Percentiles rank a stretch among this genome's conserved stretches.
These are phyloP conservation scores for Aspergillus latus DNA, from an alignment of 2,329 filamentous ascomycete genomes.

Conservation along the genomic window DNA sequence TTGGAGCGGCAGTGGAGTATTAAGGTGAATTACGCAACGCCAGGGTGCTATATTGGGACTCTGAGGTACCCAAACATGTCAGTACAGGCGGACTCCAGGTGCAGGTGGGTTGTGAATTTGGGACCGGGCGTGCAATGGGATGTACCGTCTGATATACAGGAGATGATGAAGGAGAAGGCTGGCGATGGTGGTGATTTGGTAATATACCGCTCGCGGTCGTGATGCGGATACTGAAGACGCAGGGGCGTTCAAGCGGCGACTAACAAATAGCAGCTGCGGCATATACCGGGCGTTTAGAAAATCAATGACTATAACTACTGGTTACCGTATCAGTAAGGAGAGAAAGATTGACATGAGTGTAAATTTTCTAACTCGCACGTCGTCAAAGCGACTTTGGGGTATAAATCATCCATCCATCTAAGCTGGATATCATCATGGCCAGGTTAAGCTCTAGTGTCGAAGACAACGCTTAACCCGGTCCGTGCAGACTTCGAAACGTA, in stretches of 20 bases:
- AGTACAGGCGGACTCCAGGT: background rate
- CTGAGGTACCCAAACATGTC: background rate
- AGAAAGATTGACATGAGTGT: constrained; percentile 48
- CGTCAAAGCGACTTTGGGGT: background rate
- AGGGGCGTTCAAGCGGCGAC: too few relatives aligned
- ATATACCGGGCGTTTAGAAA: too few relatives aligned
- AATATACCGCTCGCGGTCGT: background rate
- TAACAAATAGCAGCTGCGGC: too few relatives aligned
- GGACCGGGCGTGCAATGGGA: background rate
- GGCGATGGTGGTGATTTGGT: background rate
- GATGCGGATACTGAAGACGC: background rate
- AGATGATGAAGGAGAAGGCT: background rate
- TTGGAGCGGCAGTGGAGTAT: background rate
- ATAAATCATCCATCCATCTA: background rate
- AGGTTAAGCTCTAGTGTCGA: too few relatives aligned
- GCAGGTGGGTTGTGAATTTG: background rate
- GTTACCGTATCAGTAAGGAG: background rate
- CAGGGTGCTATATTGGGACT: background rate
- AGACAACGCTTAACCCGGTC: too few relatives aligned
- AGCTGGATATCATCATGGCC: background rate
- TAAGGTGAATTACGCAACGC: background rate
- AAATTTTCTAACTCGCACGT: constrained; percentile 32
- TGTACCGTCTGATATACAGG: background rate
- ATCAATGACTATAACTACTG: too few relatives aligned
- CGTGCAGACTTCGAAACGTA: background rate